Evolutionary conservation across 2,329 filamentous ascomycete species (phyloP).

Genomic region (Alternaria viburni): DNA sequence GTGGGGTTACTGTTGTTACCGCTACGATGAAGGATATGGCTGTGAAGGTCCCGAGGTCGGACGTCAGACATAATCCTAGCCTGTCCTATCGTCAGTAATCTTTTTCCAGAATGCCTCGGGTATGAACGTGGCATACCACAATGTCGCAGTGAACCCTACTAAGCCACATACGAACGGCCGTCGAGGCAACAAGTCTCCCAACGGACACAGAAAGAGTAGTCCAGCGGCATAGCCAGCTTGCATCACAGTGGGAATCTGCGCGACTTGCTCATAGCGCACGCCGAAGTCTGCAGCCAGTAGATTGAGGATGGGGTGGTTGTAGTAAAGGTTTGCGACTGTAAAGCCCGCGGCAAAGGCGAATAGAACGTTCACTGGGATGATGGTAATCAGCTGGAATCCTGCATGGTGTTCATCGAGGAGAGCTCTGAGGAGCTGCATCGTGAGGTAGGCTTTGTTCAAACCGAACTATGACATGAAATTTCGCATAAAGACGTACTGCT

Average conservation of each 20-base stretch:
- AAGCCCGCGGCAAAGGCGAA: constrained; percentile 74
- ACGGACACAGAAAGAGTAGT: constrained; percentile 74
- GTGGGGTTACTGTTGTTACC: constrained; percentile 80
- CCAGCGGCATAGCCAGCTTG: constrained; percentile 81
- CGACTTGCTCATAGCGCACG: constrained; percentile 71
- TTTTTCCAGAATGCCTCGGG: not conserved
- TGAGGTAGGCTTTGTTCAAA: not conserved
- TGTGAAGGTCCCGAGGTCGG: constrained; percentile 68
- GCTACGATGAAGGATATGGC: constrained; percentile 75
- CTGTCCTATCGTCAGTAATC: not conserved
- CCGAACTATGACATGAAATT: not conserved
- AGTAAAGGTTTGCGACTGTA: constrained; percentile 82
- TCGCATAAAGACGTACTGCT: constrained; percentile 35
- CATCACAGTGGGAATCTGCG: constrained; percentile 74
- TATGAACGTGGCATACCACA: constrained; percentile 59
- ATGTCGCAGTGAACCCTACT: constrained; percentile 69
- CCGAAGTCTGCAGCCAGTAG: constrained; percentile 73
- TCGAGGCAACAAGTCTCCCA: constrained; percentile 72
- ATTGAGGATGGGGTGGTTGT: constrained; percentile 80
- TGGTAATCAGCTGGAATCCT: not conserved
- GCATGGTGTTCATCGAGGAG: not conserved
- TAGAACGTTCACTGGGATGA: constrained; percentile 64
- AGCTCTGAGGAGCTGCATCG: not conserved
- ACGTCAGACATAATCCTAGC: constrained; percentile 73
- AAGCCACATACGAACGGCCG: constrained; percentile 73